Evolutionary conservation across 768 basidiomycete species (phyloP).

Genomic region (Mycena kentingensis): DNA sequence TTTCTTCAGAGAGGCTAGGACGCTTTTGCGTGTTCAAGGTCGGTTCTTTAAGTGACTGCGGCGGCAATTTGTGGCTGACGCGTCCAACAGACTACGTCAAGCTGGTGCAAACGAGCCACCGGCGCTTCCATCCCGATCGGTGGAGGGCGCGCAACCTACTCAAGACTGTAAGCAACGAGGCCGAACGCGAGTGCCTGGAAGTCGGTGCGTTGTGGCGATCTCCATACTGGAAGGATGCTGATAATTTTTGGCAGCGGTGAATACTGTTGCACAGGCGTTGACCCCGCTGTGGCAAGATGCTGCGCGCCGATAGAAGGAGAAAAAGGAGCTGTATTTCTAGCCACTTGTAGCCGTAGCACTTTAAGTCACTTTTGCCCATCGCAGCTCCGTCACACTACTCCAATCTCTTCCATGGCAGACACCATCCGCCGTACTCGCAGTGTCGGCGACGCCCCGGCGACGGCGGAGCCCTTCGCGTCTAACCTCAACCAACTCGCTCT

Average conservation of each 20-base stretch:
- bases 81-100: constrained; percentile 51
- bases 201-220: constrained; percentile 50
- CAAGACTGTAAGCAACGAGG: constrained; percentile 56
- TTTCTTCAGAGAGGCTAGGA: constrained; percentile 61
- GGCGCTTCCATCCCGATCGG: constrained; percentile 78
- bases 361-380: too few relatives aligned
- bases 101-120: constrained; percentile 70
- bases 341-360: too few relatives aligned
- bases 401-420: too few relatives aligned
- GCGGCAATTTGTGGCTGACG: neutral
- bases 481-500: too few relatives aligned
- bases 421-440: too few relatives aligned
- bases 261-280: constrained; percentile 72
- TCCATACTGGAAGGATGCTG: neutral
- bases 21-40: constrained; percentile 51
- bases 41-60: neutral
- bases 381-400: too few relatives aligned
- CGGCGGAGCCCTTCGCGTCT: too few relatives aligned
- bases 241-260: constrained; percentile 40
- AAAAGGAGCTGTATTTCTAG: too few relatives aligned
- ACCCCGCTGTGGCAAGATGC: constrained; percentile 66
- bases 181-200: constrained; percentile 59
- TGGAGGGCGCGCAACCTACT: constrained; percentile 73
- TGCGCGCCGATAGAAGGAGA: constrained; percentile 28
- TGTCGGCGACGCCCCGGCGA: too few relatives aligned